Evolutionary conservation across 345 rosid species (phyloP).

Genomic region (Corchorus capsularis): DNA sequence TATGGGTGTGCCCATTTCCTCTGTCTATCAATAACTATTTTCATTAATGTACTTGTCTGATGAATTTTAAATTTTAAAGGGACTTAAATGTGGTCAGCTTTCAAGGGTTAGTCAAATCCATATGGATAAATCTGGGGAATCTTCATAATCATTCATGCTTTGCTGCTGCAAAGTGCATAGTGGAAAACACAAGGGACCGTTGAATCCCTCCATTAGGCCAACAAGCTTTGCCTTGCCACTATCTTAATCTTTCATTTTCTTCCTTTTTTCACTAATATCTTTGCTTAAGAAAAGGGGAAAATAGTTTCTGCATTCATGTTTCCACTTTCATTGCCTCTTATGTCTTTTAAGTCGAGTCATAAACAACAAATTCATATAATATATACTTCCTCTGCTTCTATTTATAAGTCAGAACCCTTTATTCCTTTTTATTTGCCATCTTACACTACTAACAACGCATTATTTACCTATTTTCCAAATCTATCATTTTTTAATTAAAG

Average conservation of each 20-base stretch:
- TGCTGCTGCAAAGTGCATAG: background rate
- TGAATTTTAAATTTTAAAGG: background rate
- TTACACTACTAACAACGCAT: no score
- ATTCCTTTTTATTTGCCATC: no score
- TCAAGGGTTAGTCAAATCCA: background rate
- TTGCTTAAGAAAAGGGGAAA: background rate
- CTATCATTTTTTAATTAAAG: no score
- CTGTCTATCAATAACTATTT: background rate
- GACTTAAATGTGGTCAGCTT: background rate
- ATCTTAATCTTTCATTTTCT: background rate
- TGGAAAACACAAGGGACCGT: background rate
- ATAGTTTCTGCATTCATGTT: background rate
- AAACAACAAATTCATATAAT: no score
- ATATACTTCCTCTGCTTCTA: no score
- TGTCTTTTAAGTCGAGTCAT: background rate
- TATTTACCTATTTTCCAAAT: no score
- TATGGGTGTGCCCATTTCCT: background rate
- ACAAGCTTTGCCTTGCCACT: background rate
- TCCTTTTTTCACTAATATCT: background rate
- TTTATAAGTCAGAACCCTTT: no score
- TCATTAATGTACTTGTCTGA: constrained; percentile 2
- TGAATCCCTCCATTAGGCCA: background rate
- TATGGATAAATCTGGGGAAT: background rate
- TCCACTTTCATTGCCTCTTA: background rate
- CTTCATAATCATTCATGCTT: background rate